Evolutionary conservation across 139 green algal genomes (phyloP), one percentile per base, ranked within the genome.

Genomic region (Chlamydomonas asymmetrica): DNA sequence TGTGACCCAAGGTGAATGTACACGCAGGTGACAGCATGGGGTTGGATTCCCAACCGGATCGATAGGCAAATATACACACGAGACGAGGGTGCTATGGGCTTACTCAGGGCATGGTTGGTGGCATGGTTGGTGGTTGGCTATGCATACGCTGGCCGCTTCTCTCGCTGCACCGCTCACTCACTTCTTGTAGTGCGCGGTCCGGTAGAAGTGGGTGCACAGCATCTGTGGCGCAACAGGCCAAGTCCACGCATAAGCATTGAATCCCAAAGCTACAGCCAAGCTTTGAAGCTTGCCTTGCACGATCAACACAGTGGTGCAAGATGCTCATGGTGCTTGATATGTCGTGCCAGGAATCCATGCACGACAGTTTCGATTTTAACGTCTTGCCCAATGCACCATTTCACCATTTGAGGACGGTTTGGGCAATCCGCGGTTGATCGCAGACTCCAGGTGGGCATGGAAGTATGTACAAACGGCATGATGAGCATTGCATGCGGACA

Each of bases 141-240:
- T n/a, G n/a, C n/a, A n/a, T n/a, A n/a, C n/a, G n/a, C n/a, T n/a
- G n/a, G n/a, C n/a, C n/a, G n/a, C n/a, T n/a, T n/a, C n/a, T n/a
- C n/a, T n/a, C n/a, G n/a, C 9, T 88, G n/a, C n/a, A n/a, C n/a
- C n/a, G n/a, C n/a, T 79, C 71, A 91, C 84, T 64, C 94, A 88
- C 76, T 94, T 95, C 20, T 85, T 73, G 38, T 91, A 88, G 81
- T 94, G 89, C 31, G 80, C 79, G 5, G 77, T 83, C 52, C 82
- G 72, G 80, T 94, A 87, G 65, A 95, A 95, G 79, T 92, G 87
- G 34, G 68, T 89, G 37, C 75, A 83, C 57, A 93, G 76, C 57
- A 93, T 63, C 85, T 95, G 94, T 50, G 91, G 86, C n/a, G 87
- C 32, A 7, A 80, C 41, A 23, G 65, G 66, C 75, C 72, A 82